Evolutionary conservation across 2,329 filamentous ascomycete species (phyloP), one percentile per base, ranked within the genome.

Genomic region (Aplosporella prunicola): DNA sequence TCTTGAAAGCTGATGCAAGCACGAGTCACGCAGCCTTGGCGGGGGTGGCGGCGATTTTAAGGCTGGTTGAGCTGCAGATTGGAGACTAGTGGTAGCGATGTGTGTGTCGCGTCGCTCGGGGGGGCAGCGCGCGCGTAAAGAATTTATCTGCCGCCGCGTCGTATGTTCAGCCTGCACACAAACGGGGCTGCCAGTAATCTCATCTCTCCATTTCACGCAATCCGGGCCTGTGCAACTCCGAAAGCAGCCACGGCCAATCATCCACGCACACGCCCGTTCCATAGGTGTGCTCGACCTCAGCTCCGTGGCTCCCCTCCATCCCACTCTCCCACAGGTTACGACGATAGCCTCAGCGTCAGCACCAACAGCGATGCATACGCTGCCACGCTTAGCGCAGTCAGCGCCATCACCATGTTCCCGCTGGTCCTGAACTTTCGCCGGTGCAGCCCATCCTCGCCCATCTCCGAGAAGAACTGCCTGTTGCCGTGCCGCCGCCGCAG

Each of bases 401-500:
- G 54, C 18, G 76, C 67, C 29, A 77, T 63, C 3, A 80, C 76
- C 6, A 78, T 74, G 55, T 80, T 80, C 20, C 76, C 76, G 57
- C 74, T 78, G 11, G 76, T 80, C 40, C 75, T 63, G 52, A 80
- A 80, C 47, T 68, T 75, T 56, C 74, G 74, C 45, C 71, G 66
- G 46, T 69, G 68, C 47, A 78, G 53, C 2, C 76, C 76, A 53
- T 78, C 73, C 26, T 76, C 71, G 26, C 72, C 72, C 13, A 70
- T 56, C 40, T 71, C 68, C 43, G 70, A 75, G 61, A 96, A 96
- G 65, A 98, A 96, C 61, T 96, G 89, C 46, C 78, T 76, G 55
- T 96, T 94, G 40, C 91, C 88, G 62, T 95, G 84, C 55, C 88
- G 84, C 37, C 91, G 78, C 41, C 91, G 75, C 61, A 93, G 93